A percentile compares a stretch with the other conserved stretches of the same genome.
phyloP scores from a whole-genome alignment of 1,139 yeast genomes.

The Geotrichum macrosporum region DNA sequence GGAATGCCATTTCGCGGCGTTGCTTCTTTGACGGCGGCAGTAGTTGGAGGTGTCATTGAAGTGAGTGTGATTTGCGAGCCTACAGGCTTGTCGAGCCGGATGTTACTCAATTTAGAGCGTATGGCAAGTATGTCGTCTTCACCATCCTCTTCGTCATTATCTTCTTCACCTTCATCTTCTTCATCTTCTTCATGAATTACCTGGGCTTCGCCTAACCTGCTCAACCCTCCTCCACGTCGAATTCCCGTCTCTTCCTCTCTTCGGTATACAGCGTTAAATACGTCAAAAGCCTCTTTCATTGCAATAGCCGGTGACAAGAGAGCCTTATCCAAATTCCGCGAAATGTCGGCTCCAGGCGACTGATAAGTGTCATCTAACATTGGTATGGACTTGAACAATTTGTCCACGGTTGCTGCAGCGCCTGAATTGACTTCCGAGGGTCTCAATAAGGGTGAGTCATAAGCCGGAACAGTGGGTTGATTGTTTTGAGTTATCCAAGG shows the following conservation, averaged over 20 bases:
- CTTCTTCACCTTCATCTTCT: constrained; percentile 19
- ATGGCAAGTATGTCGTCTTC: constrained; percentile 13
- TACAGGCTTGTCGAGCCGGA: background rate
- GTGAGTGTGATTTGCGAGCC: background rate
- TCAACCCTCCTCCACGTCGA: constrained; percentile 22
- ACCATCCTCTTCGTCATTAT: constrained; percentile 1
- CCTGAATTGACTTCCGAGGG: background rate
- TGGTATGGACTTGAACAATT: constrained; percentile 8
- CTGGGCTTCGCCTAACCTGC: constrained; percentile 17
- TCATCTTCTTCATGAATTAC: constrained; percentile 17
- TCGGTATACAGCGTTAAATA: constrained; percentile 90
- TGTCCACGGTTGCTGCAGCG: background rate
- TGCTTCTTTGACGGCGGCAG: background rate
- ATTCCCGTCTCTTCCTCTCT: constrained; percentile 74
- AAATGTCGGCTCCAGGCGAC: background rate
- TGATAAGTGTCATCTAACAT: constrained; percentile 6
- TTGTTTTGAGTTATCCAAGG: constrained; percentile 63
- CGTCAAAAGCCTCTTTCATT: constrained; percentile 90
- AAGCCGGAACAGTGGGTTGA: too few relatives aligned
- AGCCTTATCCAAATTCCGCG: constrained; percentile 21
- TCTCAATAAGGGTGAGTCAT: constrained; percentile 13
- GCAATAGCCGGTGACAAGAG: constrained; percentile 87
- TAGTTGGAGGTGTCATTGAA: too few relatives aligned
- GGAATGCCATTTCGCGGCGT: background rate
- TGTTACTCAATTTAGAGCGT: background rate